Conservation (phyloP, 306 rosid species). For the Quercus ilex region DNA sequence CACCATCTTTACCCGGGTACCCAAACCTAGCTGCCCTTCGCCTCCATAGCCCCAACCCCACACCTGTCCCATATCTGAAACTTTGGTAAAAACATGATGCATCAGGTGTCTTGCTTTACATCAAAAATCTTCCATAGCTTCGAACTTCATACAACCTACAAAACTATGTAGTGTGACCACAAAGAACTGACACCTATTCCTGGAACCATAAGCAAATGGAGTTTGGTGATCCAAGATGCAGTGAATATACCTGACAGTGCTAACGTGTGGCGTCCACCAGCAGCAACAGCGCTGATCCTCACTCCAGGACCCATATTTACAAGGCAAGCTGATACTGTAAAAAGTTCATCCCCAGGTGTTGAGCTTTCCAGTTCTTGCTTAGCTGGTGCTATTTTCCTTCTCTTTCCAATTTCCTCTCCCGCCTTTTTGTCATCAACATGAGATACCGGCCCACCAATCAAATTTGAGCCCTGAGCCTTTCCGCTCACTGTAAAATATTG, state of each 20-base stretch:
- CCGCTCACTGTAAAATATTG: slow-evolving; percentile 48
- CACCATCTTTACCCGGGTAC: slow-evolving; percentile 81
- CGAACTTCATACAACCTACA: slow-evolving; percentile 81
- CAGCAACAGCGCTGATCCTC: slow-evolving; percentile 67
- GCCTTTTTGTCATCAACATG: slow-evolving; percentile 49
- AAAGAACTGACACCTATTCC: slow-evolving; percentile 47
- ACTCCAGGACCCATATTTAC: slow-evolving; percentile 65
- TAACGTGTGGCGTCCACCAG: slow-evolving; percentile 87
- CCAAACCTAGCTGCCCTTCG: slow-evolving; percentile 98
- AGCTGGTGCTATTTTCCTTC: slow-evolving; percentile 54
- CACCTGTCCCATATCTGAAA: slow-evolving; percentile 99
- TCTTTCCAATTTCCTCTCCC: slow-evolving; percentile 66
- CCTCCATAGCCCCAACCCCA: slow-evolving; percentile 99
- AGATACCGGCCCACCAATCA: slow-evolving; percentile 53
- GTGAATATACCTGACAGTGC: slow-evolving; percentile 75
- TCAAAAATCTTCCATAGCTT: slow-evolving; percentile 84
- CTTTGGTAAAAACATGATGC: slow-evolving; percentile 78
- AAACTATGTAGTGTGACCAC: slow-evolving; percentile 78
- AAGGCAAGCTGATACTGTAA: slow-evolving; percentile 54
- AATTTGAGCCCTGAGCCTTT: slow-evolving; percentile 41
- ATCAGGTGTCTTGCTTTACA: slow-evolving; percentile 78
- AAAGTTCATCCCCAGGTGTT: slow-evolving; percentile 61
- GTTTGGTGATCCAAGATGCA: slow-evolving; percentile 10
- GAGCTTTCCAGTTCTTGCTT: slow-evolving; percentile 66
- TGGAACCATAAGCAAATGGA: slow-evolving; percentile 21